These are phyloP conservation scores for Penicillium ochrochloron DNA, from an alignment of 495 filamentous ascomycete species.

Conservation along the genomic window DNA sequence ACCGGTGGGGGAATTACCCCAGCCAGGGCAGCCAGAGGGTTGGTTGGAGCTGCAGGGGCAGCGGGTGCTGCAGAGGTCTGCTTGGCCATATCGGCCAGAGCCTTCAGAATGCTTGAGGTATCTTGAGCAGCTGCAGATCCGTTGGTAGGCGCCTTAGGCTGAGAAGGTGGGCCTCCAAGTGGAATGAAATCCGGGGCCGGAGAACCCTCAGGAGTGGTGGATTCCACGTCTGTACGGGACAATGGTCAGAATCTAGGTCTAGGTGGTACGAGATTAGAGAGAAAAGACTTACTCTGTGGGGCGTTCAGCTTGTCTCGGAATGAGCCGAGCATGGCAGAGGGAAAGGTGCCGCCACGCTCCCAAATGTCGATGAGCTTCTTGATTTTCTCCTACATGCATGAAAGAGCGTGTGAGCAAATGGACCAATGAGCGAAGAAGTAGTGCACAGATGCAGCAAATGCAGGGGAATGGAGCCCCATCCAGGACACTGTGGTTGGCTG, in stretches of 20 bases:
- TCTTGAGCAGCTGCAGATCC: constrained; percentile 52
- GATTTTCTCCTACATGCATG: constrained; percentile 83
- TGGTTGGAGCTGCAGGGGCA: constrained; percentile 53
- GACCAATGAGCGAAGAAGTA: constrained; percentile 18
- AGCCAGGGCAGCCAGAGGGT: constrained; percentile 60
- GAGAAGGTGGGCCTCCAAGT: constrained; percentile 26
- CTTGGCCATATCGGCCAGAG: constrained; percentile 83
- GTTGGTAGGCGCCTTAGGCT: constrained; percentile 28
- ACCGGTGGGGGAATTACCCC: constrained; percentile 50
- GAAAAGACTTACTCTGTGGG: constrained; percentile 62
- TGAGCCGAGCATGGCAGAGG: constrained; percentile 73
- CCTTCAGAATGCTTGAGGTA: constrained; percentile 77
- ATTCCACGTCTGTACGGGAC: constrained; percentile 56
- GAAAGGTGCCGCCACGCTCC: constrained; percentile 94
- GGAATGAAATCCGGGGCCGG: constrained; percentile 64
- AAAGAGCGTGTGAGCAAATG: constrained; percentile 56
- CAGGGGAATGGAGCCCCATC: neutral
- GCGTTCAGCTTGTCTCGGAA: constrained; percentile 85
- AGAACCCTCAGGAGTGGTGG: constrained; percentile 80
- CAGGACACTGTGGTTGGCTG: constrained; percentile 3
- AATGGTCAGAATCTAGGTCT: constrained; percentile 25
- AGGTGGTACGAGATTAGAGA: constrained; percentile 1
- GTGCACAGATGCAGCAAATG: neutral
- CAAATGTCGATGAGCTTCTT: constrained; percentile 96
- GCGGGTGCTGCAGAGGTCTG: constrained; percentile 70